Conservation (phyloP, 2,329 filamentous ascomycete species). For the Epichloe elymi region DNA sequence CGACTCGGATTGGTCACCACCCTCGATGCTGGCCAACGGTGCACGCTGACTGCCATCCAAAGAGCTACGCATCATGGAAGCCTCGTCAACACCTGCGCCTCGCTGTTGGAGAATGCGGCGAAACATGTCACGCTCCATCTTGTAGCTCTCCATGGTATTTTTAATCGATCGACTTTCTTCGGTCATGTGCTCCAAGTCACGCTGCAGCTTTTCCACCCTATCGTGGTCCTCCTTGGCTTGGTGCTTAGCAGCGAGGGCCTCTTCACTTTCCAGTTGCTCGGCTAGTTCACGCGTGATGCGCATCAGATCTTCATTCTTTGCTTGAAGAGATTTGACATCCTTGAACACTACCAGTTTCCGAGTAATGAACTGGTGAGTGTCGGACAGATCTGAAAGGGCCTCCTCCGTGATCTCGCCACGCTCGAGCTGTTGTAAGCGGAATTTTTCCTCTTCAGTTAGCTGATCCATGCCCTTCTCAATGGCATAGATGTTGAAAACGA, state of each 20-base stretch:
- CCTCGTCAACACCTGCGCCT: conserved; percentile 45
- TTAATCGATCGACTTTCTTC: conserved; percentile 77
- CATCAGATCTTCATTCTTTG: conserved; percentile 76
- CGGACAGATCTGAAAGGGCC: conserved; percentile 59
- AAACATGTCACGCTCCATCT: conserved; percentile 96
- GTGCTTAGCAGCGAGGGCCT: conserved; percentile 56
- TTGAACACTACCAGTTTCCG: conserved; percentile 84
- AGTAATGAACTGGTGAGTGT: conserved; percentile 80
- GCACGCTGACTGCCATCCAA: conserved; percentile 42
- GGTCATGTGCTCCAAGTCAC: conserved; percentile 60
- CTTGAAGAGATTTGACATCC: conserved; percentile 69
- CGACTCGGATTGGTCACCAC: conserved; percentile 40
- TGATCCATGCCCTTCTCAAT: conserved; percentile 66
- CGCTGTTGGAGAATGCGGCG: conserved; percentile 77
- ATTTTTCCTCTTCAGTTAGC: conserved; percentile 57
- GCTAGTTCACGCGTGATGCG: conserved; percentile 74
- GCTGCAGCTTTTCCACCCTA: conserved; percentile 59
- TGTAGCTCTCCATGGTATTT: conserved; percentile 80
- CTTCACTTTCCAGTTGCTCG: conserved; percentile 81
- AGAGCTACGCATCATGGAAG: conserved; percentile 59
- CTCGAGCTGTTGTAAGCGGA: conserved; percentile 65
- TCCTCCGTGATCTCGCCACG: conserved; percentile 62
- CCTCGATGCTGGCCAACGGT: conserved; percentile 46
- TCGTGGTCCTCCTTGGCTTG: conserved; percentile 52
- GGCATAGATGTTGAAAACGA: conserved; percentile 76